phyloP scores from a whole-genome alignment of 805 yeast species.

The Huiozyma sinensis region DNA sequence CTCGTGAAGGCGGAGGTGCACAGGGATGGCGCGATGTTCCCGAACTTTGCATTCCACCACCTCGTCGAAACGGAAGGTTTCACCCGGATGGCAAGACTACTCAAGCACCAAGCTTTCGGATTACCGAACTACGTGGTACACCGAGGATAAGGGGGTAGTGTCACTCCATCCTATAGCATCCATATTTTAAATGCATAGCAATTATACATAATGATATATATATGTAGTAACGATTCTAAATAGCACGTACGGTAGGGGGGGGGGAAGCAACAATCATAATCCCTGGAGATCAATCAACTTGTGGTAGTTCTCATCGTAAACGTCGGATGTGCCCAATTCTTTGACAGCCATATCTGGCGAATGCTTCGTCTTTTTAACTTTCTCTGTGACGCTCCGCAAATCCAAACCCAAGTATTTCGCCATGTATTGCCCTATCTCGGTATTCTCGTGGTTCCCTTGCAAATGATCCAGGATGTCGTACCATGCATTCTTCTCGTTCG shows the following conservation, averaged over 20 bases:
- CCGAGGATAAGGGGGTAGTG: slow-evolving; percentile 7
- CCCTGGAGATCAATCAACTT: slow-evolving; percentile 2
- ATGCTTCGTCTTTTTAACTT: slow-evolving; percentile 42
- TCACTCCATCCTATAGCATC: too few species aligned
- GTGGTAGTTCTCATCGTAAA: slow-evolving; percentile 15
- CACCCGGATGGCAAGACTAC: slow-evolving; percentile 84
- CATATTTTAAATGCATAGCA: too few species aligned
- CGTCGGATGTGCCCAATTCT: neutral
- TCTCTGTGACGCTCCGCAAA: slow-evolving; percentile 38
- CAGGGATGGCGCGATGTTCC: slow-evolving; percentile 97
- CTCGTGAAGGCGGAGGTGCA: slow-evolving; percentile 91
- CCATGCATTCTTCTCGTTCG: slow-evolving; percentile 42
- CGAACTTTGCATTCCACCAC: slow-evolving; percentile 90
- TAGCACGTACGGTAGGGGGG: neutral
- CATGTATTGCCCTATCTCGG: slow-evolving; percentile 71
- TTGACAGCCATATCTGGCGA: slow-evolving; percentile 22
- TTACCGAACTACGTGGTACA: slow-evolving; percentile 85
- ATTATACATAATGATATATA: too few species aligned
- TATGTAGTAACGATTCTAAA: too few species aligned
- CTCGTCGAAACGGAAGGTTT: slow-evolving; percentile 93
- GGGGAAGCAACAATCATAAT: too few species aligned
- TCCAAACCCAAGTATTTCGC: slow-evolving; percentile 39
- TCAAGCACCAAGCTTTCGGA: slow-evolving; percentile 80
- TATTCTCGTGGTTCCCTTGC: slow-evolving; percentile 79
- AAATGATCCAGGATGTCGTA: slow-evolving; percentile 35